Conservation (phyloP, 805 yeast species). For the Saccharomycopsis schoenii region DNA sequence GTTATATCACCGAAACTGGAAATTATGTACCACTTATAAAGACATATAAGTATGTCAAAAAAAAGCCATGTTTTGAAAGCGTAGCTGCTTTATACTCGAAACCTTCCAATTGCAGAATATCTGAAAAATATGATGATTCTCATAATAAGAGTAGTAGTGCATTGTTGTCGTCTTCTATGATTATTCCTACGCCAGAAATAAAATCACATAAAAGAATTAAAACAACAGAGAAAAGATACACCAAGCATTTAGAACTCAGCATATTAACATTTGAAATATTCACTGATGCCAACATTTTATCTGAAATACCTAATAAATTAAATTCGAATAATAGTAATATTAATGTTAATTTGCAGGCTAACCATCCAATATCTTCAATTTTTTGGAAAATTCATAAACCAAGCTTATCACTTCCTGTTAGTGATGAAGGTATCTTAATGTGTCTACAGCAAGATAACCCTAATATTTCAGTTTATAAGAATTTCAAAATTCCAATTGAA, state of each 20-base stretch:
- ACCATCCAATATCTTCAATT: conserved; percentile 49
- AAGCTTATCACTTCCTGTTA: conserved; percentile 26
- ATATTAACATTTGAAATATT: conserved; percentile 32
- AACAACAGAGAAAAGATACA: neutral
- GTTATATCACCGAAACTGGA: neutral
- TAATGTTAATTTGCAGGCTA: neutral
- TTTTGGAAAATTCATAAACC: conserved; percentile 54
- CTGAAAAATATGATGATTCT: neutral
- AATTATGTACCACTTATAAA: neutral
- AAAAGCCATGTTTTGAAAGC: neutral
- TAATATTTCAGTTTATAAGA: neutral
- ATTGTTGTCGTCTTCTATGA: neutral
- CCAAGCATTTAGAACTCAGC: neutral
- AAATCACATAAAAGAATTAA: no score
- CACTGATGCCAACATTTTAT: conserved; percentile 33
- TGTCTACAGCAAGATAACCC: neutral
- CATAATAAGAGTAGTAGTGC: neutral
- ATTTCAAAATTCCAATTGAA: conserved; percentile 26
- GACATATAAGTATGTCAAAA: neutral
- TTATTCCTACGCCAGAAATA: neutral
- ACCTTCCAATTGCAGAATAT: neutral
- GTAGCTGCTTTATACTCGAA: neutral
- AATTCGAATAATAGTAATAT: conserved; percentile 26
- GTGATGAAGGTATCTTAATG: conserved; percentile 30
- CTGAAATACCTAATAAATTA: conserved; percentile 41